Base-by-base conservation (phyloP, 106 monocot species). In the Amphibolis antarctica region DNA sequence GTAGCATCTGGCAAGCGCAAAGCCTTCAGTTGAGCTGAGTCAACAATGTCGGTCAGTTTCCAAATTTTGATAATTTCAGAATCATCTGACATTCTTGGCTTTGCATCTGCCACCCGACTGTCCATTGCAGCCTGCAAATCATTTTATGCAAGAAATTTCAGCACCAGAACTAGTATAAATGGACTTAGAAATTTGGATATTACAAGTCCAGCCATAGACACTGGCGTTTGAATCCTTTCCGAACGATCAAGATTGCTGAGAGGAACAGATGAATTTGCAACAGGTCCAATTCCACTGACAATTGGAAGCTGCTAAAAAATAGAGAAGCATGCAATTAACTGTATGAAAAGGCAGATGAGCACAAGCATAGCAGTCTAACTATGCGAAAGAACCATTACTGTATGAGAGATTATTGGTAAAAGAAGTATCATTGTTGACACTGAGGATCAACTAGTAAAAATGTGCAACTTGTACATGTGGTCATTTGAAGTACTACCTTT, bases 41-140 rank as follows among this genome's bases (percentile, higher is more conserved):
- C 85, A 29, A 70, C 75, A 57, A 91, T 82, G 36, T 98, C 96
- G 46, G 90, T 84, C 71, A 91, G 78, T 66, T 91, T 98, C 96
- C 96, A 98, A 51, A 71, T 83, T 71, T 81, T 91, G 27, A 60
- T 59, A 59, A 91, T 98, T 50, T 98, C 90, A 62, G 74, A 63
- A 68, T 98, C 96, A 57, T 98, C 91, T 55, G 81, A 47, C 60
- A 91, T 81, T 71, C 85, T 73, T 42, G 96, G 86, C 48, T 91
- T 98, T 43, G 91, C 68, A 79, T 98, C 94, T 48, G 66, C 64
- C 26, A 42, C 60, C 60, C 86, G 77, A 27, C 60, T 76, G 62
- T 98, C 96, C 78, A 83, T 67, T 22, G 75, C 26, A 42, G 80
- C 70, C 96, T 98, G 84, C 66, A 70, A 45, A 59, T 58, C 61